Evolutionary conservation across 2,329 filamentous ascomycete genomes (phyloP).

Genomic region (Penicillium sp.): DNA sequence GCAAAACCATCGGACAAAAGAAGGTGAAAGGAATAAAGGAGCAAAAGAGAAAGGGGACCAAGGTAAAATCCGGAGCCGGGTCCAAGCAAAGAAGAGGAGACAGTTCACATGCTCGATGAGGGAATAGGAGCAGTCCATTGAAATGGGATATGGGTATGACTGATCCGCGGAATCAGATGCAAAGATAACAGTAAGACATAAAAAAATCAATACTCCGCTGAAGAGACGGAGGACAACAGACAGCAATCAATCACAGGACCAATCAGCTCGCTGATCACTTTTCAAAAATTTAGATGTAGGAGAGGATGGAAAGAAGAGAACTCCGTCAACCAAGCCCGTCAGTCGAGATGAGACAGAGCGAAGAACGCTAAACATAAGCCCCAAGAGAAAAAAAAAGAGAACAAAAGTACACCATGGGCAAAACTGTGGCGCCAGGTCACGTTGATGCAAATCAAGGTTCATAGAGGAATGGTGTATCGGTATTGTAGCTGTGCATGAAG

Average conservation of each 20-base stretch:
- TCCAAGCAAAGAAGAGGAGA: constrained; percentile 7
- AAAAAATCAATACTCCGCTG: constrained; percentile 7
- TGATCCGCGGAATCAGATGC: constrained; percentile 27
- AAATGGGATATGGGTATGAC: constrained; percentile 19
- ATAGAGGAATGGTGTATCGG: constrained; percentile 12
- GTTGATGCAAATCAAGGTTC: constrained; percentile 17
- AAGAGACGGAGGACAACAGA: constrained; percentile 6
- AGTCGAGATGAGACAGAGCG: constrained; percentile 21
- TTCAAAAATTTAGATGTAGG: constrained; percentile 21
- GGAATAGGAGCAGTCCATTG: constrained; percentile 18
- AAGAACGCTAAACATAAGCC: constrained; percentile 28
- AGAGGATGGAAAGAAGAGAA: constrained; percentile 16
- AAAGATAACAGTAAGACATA: constrained; percentile 19
- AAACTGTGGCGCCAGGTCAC: constrained; percentile 14
- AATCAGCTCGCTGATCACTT: constrained; percentile 23
- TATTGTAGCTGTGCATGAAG: constrained; percentile 19
- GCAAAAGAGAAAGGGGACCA: constrained; percentile 13
- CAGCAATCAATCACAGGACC: constrained; percentile 14
- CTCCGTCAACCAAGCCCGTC: constrained; percentile 29
- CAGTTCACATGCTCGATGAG: constrained; percentile 6
- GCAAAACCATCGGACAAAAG: not conserved
- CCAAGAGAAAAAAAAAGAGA: constrained; percentile 18
- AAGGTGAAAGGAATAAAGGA: constrained; percentile 11
- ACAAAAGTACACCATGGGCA: constrained; percentile 13
- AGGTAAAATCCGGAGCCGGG: constrained; percentile 24